Conservation (phyloP, 768 basidiomycete genomes). For the Dacryopinax spathularia region DNA sequence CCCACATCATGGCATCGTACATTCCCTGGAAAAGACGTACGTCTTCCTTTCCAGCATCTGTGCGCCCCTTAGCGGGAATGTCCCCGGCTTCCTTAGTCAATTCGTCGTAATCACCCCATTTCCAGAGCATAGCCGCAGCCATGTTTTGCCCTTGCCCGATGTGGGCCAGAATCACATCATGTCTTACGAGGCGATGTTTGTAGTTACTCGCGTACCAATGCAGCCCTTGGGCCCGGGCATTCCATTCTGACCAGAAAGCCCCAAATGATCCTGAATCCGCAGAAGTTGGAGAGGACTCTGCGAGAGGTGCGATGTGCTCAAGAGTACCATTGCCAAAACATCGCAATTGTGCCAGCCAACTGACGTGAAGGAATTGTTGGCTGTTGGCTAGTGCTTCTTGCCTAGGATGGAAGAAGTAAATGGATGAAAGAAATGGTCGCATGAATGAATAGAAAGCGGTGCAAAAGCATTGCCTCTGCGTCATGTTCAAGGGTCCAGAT, state of each 20-base stretch:
- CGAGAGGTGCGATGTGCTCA: not conserved
- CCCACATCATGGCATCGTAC: too few relatives aligned
- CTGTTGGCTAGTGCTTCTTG: not conserved
- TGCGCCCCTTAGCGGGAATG: too few relatives aligned
- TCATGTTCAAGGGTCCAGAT: not conserved
- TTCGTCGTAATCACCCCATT: not conserved
- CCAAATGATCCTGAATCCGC: not conserved
- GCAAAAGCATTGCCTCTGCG: slow-evolving; percentile 2
- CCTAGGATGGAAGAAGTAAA: not conserved
- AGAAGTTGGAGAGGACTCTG: not conserved
- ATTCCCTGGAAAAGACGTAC: too few relatives aligned
- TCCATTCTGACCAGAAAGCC: not conserved
- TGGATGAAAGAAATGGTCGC: not conserved
- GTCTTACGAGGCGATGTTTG: slow-evolving; percentile 1
- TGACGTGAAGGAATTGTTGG: not conserved
- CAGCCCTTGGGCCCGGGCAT: not conserved
- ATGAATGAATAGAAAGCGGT: not conserved
- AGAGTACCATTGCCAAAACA: not conserved
- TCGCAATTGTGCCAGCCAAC: not conserved
- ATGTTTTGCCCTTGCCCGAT: not conserved
- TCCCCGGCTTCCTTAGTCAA: not conserved
- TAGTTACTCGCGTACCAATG: not conserved
- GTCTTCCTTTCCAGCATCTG: too few relatives aligned
- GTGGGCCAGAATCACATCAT: not conserved
- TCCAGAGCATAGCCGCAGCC: not conserved